Conservation (phyloP, 1,139 yeast species). For the Eremothecium gossypii region DNA sequence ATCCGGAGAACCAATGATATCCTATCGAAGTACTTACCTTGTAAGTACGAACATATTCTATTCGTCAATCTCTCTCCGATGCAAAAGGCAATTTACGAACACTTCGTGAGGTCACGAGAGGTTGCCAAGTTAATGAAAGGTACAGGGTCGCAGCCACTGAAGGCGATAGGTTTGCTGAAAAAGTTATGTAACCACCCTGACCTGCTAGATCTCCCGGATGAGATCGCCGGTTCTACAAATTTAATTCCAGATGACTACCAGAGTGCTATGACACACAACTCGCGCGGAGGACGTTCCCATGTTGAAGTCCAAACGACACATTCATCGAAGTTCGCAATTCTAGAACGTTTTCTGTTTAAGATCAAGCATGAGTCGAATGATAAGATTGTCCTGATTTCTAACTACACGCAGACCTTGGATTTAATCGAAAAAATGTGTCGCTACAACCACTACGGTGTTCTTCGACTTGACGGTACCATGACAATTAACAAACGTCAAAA, state of each 20-base stretch:
- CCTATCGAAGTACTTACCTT: conserved; percentile 84
- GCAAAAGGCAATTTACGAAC: conserved; percentile 62
- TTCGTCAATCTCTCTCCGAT: conserved; percentile 77
- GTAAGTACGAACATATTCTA: conserved; percentile 91
- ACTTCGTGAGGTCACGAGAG: conserved; percentile 75
- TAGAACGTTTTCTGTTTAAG: conserved; percentile 65
- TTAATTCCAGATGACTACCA: conserved; percentile 70
- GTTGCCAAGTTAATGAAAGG: conserved; percentile 64
- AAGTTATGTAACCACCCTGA: conserved; percentile 94
- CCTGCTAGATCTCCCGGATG: conserved; percentile 64
- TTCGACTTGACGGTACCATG: conserved; percentile 89
- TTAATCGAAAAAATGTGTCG: conserved; percentile 83
- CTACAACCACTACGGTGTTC: conserved; percentile 58
- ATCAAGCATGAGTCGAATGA: conserved; percentile 79
- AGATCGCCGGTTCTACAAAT: conserved; percentile 57
- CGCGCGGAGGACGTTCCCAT: conserved; percentile 9
- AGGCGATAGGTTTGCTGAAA: conserved; percentile 81
- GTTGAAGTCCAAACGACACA: conserved; percentile 47
- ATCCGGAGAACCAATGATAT: conserved; percentile 95
- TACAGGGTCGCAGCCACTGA: conserved; percentile 59
- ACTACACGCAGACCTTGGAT: conserved; percentile 90
- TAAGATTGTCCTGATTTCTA: conserved; percentile 87
- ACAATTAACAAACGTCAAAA: conserved; percentile 87
- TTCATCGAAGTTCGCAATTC: conserved; percentile 49
- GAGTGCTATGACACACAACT: conserved; percentile 11